Conservation (phyloP, 768 basidiomycete species). For the Melanogaster broomeanus region DNA sequence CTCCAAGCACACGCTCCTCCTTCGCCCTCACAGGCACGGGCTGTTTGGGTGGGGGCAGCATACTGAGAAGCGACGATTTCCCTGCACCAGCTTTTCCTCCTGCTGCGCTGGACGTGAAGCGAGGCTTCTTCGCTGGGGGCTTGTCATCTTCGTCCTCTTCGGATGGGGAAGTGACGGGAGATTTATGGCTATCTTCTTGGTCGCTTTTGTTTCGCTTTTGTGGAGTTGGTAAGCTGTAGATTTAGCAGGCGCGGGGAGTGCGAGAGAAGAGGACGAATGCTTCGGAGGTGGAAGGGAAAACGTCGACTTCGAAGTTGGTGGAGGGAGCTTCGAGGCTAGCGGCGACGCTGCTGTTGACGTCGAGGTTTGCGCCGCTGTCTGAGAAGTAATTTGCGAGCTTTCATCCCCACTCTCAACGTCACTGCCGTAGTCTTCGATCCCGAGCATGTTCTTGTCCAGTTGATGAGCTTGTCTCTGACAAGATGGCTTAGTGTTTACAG, state of each 20-base stretch:
- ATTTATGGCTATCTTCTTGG: slow-evolving; percentile 44
- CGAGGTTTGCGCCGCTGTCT: slow-evolving; percentile 5
- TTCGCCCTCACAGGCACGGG: slow-evolving; percentile 38
- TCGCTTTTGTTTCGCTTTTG: slow-evolving; percentile 42
- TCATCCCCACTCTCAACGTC: slow-evolving; percentile 61
- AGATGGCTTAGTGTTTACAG: background rate
- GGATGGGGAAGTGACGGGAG: slow-evolving; percentile 31
- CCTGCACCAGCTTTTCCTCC: slow-evolving; percentile 43
- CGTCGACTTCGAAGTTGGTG: slow-evolving; percentile 31
- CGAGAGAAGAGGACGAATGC: slow-evolving; percentile 22
- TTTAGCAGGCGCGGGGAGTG: slow-evolving; percentile 28
- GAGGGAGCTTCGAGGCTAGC: slow-evolving; percentile 22
- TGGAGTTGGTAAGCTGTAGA: slow-evolving; percentile 5
- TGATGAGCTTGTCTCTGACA: background rate
- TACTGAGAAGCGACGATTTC: slow-evolving; percentile 62
- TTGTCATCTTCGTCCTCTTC: slow-evolving; percentile 46
- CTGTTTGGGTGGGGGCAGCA: slow-evolving; percentile 76
- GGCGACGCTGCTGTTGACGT: slow-evolving; percentile 2
- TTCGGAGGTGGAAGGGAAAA: slow-evolving; percentile 40
- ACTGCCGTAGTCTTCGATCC: slow-evolving; percentile 78
- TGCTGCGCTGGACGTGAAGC: slow-evolving; percentile 39
- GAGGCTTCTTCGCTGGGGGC: slow-evolving; percentile 62
- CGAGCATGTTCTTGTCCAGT: slow-evolving; percentile 52
- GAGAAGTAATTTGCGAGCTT: slow-evolving; percentile 8
- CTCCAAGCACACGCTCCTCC: slow-evolving; percentile 62